Evolutionary conservation across 2,329 filamentous ascomycete genomes (phyloP).

Genomic region (Fusarium udum): DNA sequence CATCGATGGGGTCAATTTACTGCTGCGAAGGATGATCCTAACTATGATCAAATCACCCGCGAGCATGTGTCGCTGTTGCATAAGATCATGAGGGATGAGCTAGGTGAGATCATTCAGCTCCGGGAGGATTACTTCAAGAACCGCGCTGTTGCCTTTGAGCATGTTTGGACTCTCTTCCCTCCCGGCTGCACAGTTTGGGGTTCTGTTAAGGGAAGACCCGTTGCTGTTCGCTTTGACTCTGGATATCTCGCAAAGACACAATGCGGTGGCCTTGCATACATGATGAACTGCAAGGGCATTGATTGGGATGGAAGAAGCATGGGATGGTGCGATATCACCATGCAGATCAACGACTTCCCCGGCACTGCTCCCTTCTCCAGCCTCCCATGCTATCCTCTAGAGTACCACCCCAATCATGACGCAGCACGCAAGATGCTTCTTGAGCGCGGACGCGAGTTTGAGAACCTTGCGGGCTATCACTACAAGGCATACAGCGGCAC

Average conservation of each 20-base stretch:
- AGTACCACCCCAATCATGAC: conserved; percentile 54
- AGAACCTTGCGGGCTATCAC: conserved; percentile 56
- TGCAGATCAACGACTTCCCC: conserved; percentile 53
- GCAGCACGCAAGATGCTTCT: conserved; percentile 48
- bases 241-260: conserved; percentile 50
- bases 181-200: conserved; percentile 56
- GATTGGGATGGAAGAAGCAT: conserved; percentile 61
- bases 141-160: conserved; percentile 61
- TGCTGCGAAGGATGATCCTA: conserved; percentile 52
- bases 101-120: conserved; percentile 59
- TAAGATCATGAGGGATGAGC: conserved; percentile 59
- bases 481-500: conserved; percentile 58
- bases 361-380: conserved; percentile 57
- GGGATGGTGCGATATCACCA: conserved; percentile 50
- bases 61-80: conserved; percentile 59
- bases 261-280: conserved; percentile 52
- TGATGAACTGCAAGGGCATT: conserved; percentile 53
- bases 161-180: conserved; percentile 64
- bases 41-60: conserved; percentile 54
- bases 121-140: conserved; percentile 63
- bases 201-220: conserved; percentile 51
- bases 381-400: conserved; percentile 56
- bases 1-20: conserved; percentile 68
- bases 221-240: conserved; percentile 51
- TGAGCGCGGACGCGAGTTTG: conserved; percentile 56